Conservation (phyloP, 1,139 yeast genomes). For the Debaryomyces fabryi region DNA sequence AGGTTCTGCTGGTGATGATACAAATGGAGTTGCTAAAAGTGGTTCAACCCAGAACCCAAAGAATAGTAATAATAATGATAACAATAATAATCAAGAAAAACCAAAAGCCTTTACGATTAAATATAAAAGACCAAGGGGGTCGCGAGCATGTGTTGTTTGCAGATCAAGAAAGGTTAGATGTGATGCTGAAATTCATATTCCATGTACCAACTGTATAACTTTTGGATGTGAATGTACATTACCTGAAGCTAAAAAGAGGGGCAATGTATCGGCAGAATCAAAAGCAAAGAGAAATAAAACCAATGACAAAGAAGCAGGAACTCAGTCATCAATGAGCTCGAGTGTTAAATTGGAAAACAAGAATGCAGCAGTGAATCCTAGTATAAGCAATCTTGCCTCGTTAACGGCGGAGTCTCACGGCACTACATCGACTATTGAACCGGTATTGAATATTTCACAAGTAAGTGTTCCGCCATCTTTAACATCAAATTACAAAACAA, state of each 20-base stretch:
- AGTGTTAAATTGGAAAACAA: constrained; percentile 1
- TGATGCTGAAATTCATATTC: constrained; percentile 68
- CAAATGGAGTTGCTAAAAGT: neutral
- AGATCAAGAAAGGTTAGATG: constrained; percentile 76
- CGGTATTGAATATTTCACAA: constrained; percentile 48
- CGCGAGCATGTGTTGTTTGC: constrained; percentile 59
- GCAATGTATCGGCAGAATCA: constrained; percentile 29
- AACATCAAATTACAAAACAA: constrained; percentile 43
- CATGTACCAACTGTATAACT: constrained; percentile 77
- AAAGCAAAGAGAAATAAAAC: constrained; percentile 22
- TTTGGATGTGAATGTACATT: constrained; percentile 73
- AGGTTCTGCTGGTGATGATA: neutral
- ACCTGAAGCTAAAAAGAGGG: constrained; percentile 59
- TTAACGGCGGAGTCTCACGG: neutral
- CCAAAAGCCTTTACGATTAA: constrained; percentile 54
- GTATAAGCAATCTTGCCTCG: neutral
- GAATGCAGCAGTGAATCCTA: neutral
- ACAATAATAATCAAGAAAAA: constrained; percentile 26
- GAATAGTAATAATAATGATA: constrained; percentile 6
- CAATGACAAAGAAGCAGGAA: neutral
- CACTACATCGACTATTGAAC: constrained; percentile 27
- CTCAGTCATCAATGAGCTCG: constrained; percentile 1
- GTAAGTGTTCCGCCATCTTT: constrained; percentile 49
- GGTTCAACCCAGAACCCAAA: neutral
- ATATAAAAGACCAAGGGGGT: constrained; percentile 54